A percentile compares a stretch with the other conserved stretches of the same genome.
These are phyloP conservation scores for Penicillium sp. DNA, from an alignment of 2,329 filamentous ascomycete genomes.

Conservation along the genomic window DNA sequence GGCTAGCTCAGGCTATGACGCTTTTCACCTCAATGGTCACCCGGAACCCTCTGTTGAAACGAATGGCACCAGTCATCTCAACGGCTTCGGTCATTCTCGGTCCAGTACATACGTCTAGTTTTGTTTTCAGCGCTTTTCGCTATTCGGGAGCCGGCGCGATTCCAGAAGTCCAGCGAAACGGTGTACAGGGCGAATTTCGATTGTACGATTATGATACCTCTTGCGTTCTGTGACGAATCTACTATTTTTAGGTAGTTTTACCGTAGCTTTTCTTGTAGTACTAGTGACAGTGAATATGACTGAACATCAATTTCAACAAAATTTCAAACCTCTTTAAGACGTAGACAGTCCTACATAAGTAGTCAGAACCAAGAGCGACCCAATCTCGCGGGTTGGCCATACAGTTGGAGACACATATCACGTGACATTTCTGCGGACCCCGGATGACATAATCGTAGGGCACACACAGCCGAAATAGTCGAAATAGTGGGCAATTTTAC, in stretches of 20 bases:
- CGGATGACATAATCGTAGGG: conserved; percentile 30
- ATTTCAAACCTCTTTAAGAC: background rate
- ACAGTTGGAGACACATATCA: background rate
- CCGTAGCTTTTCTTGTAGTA: background rate
- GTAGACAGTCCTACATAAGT: background rate
- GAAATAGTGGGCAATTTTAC: conserved; percentile 27
- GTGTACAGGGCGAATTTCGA: conserved; percentile 36
- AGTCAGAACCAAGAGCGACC: too few relatives aligned
- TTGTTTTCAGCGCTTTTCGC: conserved; percentile 25
- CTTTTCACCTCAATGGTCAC: conserved; percentile 35
- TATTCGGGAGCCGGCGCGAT: conserved; percentile 17
- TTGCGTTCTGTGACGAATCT: conserved; percentile 32
- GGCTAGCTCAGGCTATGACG: conserved; percentile 11
- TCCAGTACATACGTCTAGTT: conserved; percentile 44
- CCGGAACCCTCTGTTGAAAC: conserved; percentile 25
- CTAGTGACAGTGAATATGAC: background rate
- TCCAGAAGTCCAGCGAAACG: conserved; percentile 21
- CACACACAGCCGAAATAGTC: conserved; percentile 35
- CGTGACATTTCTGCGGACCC: background rate
- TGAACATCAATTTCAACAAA: background rate
- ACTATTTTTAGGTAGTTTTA: conserved; percentile 16
- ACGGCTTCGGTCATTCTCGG: conserved; percentile 37
- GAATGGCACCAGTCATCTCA: conserved; percentile 30
- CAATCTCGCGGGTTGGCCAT: too few relatives aligned
- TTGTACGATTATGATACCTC: conserved; percentile 48